Evolutionary conservation across 2,329 filamentous ascomycete species (phyloP).

Genomic region (Emmonsiellopsis sp.): DNA sequence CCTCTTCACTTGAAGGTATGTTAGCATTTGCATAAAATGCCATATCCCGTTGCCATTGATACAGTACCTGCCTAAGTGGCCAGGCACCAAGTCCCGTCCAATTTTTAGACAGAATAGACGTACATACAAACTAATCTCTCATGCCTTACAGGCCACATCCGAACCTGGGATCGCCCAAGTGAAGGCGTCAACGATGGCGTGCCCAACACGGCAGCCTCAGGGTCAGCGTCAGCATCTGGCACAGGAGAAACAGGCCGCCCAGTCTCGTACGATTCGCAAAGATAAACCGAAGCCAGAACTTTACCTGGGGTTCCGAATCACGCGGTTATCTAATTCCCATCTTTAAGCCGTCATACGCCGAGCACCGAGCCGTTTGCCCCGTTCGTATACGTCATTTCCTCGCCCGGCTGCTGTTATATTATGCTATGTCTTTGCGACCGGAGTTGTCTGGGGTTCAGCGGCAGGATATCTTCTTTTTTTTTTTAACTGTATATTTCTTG

Average conservation of each 20-base stretch:
- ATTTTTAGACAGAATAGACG: too few species aligned
- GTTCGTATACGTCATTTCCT: too few species aligned
- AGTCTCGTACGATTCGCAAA: not conserved
- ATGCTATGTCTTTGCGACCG: too few species aligned
- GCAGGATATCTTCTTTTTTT: too few species aligned
- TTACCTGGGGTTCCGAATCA: too few species aligned
- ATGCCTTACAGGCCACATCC: constrained; percentile 54
- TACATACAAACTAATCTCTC: constrained; percentile 7
- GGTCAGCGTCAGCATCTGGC: constrained; percentile 10
- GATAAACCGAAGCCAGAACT: not conserved
- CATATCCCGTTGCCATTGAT: constrained; percentile 1
- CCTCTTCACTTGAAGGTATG: constrained; percentile 81
- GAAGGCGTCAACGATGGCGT: constrained; percentile 31
- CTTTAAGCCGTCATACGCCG: too few species aligned
- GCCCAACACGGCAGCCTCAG: constrained; percentile 12
- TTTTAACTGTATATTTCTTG: too few species aligned
- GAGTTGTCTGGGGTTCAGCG: too few species aligned
- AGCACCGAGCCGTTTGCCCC: too few species aligned
- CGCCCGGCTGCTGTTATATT: too few species aligned
- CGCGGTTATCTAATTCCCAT: too few species aligned
- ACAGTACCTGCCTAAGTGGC: constrained; percentile 6
- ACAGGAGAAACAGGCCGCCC: not conserved
- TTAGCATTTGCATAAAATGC: constrained; percentile 16
- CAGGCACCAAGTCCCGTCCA: too few species aligned
- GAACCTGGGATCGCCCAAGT: constrained; percentile 61